phyloP scores from a whole-genome alignment of 1,284 basidiomycete genomes.

The Ustilago xerochloae region DNA sequence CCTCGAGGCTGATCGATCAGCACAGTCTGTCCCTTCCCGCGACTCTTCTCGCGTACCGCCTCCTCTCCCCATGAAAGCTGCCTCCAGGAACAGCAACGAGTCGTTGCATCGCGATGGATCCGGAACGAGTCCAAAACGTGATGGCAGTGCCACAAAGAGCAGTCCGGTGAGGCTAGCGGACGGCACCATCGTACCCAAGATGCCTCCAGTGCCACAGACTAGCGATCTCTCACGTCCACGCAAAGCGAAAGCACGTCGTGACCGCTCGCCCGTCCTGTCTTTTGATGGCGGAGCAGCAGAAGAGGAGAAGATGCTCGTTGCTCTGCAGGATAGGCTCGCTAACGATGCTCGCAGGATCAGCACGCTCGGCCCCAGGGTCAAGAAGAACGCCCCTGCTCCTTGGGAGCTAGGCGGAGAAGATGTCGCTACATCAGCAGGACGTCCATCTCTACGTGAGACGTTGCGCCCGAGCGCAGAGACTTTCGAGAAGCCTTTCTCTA shows the following conservation, averaged over 20 bases:
- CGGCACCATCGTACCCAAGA: slow-evolving; percentile 51
- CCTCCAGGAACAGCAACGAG: slow-evolving; percentile 34
- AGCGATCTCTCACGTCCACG: slow-evolving; percentile 14
- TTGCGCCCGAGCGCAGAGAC: slow-evolving; percentile 35
- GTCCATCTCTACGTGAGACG: slow-evolving; percentile 36
- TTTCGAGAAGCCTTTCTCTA: slow-evolving; percentile 38
- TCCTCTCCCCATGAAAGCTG: slow-evolving; percentile 29
- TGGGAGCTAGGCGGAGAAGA: slow-evolving; percentile 59
- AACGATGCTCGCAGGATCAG: slow-evolving; percentile 39
- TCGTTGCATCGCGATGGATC: slow-evolving; percentile 14
- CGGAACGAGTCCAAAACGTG: background rate
- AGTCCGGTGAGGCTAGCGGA: slow-evolving; percentile 33
- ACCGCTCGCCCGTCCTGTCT: slow-evolving; percentile 54
- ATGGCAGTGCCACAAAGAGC: background rate
- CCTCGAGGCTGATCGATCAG: background rate
- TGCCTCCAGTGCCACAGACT: slow-evolving; percentile 49
- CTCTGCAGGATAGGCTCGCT: slow-evolving; percentile 28
- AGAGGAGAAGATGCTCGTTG: slow-evolving; percentile 46
- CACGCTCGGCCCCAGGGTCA: slow-evolving; percentile 57
- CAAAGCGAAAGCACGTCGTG: slow-evolving; percentile 28
- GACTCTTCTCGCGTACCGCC: slow-evolving; percentile 23
- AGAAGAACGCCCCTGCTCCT: slow-evolving; percentile 61
- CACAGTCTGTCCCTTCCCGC: slow-evolving; percentile 18
- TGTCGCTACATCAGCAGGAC: slow-evolving; percentile 6
- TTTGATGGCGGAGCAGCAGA: slow-evolving; percentile 56